Conservation (phyloP, 768 basidiomycete genomes). For the Pleurotus eryngii region DNA sequence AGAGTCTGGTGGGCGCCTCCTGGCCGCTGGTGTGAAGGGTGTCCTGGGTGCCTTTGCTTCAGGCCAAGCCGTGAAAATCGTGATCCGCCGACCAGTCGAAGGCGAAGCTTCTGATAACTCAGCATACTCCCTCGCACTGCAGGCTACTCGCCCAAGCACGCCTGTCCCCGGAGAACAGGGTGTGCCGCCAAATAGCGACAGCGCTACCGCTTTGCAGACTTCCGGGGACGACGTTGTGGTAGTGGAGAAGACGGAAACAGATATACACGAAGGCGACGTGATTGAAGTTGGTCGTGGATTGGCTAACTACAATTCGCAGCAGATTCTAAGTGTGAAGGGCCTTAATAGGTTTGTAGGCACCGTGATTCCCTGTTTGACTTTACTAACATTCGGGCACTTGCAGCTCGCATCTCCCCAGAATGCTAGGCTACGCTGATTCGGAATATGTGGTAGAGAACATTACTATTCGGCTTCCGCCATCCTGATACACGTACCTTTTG, state of each 20-base stretch:
- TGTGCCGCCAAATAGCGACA: constrained; percentile 30
- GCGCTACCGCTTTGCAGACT: constrained; percentile 15
- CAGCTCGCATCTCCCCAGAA: constrained; percentile 75
- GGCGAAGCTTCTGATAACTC: constrained; percentile 26
- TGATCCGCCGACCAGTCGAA: constrained; percentile 44
- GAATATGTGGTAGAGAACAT: constrained; percentile 98
- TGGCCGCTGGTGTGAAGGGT: constrained; percentile 88
- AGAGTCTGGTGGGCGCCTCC: constrained; percentile 85
- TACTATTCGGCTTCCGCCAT: constrained; percentile 66
- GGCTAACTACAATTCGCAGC: constrained; percentile 93
- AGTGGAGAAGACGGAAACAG: constrained; percentile 31
- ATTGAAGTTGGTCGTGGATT: constrained; percentile 92
- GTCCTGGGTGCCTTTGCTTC: constrained; percentile 89
- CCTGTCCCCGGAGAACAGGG: constrained; percentile 36
- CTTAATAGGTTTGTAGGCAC: constrained; percentile 72
- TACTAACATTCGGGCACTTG: background rate
- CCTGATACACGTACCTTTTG: background rate
- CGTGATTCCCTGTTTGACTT: background rate
- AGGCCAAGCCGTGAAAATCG: constrained; percentile 89
- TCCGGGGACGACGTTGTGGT: constrained; percentile 29
- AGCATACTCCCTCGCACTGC: constrained; percentile 35
- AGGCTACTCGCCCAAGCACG: constrained; percentile 53
- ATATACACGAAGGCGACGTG: constrained; percentile 53
- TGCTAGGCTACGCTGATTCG: constrained; percentile 92
- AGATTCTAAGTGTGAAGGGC: constrained; percentile 86